Evolutionary conservation across 2,329 filamentous ascomycete species (phyloP).

Genomic region (Ophiosphaerella herpotricha): DNA sequence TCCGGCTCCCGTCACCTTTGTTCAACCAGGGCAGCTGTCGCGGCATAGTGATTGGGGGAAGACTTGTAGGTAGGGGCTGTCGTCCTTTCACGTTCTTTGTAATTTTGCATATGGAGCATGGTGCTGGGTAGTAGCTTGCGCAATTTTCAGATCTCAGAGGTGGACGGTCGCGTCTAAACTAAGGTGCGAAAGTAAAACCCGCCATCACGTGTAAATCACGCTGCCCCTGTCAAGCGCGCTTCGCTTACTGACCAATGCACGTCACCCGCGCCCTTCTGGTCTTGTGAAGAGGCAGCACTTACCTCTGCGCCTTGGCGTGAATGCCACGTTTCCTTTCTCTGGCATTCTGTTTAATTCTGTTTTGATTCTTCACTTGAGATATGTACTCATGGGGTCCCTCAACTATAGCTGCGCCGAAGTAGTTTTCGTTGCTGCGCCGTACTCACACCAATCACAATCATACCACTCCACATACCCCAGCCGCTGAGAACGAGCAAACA

Average conservation of each 20-base stretch:
- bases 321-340: slow-evolving; percentile 38
- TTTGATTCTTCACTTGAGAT: slow-evolving; percentile 16
- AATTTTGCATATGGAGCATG: background rate
- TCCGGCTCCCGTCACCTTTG: slow-evolving; percentile 28
- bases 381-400: slow-evolving; percentile 32
- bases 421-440: slow-evolving; percentile 24
- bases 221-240: slow-evolving; percentile 19
- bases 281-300: slow-evolving; percentile 10
- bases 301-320: slow-evolving; percentile 21
- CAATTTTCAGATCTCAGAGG: background rate
- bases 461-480: background rate
- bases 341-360: slow-evolving; percentile 36
- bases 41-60: slow-evolving; percentile 48
- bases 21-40: slow-evolving; percentile 60
- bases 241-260: slow-evolving; percentile 19
- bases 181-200: slow-evolving; percentile 21
- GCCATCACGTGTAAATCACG: slow-evolving; percentile 24
- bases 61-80: background rate
- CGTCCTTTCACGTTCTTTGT: background rate
- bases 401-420: slow-evolving; percentile 25
- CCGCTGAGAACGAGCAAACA: background rate
- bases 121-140: background rate
- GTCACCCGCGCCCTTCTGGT: slow-evolving; percentile 32
- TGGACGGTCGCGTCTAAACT: slow-evolving; percentile 7
- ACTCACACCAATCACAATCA: slow-evolving; percentile 13